Conservation (phyloP, 1,139 yeast species). For the Hyphopichia burtonii region DNA sequence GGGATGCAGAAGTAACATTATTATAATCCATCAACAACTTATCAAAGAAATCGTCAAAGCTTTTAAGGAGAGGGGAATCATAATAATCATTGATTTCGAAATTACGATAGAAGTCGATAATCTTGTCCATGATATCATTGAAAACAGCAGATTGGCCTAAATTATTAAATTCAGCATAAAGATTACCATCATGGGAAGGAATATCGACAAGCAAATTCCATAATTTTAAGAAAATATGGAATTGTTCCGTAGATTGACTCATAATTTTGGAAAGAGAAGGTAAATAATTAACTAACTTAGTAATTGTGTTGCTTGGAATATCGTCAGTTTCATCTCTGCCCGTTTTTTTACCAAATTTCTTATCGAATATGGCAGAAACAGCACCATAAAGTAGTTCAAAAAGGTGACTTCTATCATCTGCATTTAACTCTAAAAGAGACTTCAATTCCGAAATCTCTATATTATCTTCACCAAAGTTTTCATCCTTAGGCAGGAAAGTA, state of each 20-base stretch:
- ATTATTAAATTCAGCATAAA: constrained; percentile 22
- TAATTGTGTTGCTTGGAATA: constrained; percentile 16
- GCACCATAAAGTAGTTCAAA: constrained; percentile 32
- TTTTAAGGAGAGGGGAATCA: constrained; percentile 8
- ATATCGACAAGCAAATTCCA: constrained; percentile 29
- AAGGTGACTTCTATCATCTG: constrained; percentile 14
- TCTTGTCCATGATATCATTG: constrained; percentile 21
- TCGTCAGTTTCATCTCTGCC: constrained; percentile 15
- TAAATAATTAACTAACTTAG: constrained; percentile 21
- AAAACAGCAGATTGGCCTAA: constrained; percentile 25
- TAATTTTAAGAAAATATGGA: constrained; percentile 24
- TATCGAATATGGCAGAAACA: constrained; percentile 12
- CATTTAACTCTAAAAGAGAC: constrained; percentile 20
- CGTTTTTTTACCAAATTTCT: constrained; percentile 16
- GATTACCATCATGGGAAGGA: constrained; percentile 14
- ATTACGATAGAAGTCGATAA: constrained; percentile 26
- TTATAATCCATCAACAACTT: constrained; percentile 6
- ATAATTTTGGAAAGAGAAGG: constrained; percentile 21
- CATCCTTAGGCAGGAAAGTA: constrained; percentile 13
- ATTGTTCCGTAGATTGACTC: constrained; percentile 17
- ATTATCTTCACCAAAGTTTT: constrained; percentile 12
- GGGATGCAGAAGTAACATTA: background rate
- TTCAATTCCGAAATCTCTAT: constrained; percentile 21
- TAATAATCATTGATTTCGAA: constrained; percentile 12
- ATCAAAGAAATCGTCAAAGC: constrained; percentile 17